These are phyloP conservation scores for Backusella psychrophila DNA, from an alignment of 192 early-diverging fungal genomes.

Conservation along the genomic window DNA sequence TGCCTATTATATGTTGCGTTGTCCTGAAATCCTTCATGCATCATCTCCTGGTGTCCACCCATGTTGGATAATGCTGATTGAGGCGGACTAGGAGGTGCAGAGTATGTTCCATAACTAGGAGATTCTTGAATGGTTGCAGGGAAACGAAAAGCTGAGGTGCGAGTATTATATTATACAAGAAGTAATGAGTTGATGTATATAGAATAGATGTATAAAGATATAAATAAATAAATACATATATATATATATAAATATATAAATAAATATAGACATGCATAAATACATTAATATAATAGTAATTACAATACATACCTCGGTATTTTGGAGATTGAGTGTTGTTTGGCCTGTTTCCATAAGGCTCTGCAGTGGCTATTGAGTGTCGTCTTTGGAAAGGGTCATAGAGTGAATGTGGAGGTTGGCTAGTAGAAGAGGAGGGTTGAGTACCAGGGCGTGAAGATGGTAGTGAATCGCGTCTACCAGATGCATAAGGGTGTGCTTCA, in stretches of 20 bases:
- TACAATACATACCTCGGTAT: neutral
- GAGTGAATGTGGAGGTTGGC: slow-evolving; percentile 1
- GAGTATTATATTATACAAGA: no score
- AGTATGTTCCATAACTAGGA: slow-evolving; percentile 26
- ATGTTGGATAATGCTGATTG: slow-evolving; percentile 11
- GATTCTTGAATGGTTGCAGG: slow-evolving; percentile 37
- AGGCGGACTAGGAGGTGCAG: slow-evolving; percentile 39
- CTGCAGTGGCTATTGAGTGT: slow-evolving; percentile 38
- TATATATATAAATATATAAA: neutral
- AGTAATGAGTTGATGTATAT: no score
- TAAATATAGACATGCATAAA: neutral
- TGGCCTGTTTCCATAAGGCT: neutral
- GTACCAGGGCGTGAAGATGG: neutral
- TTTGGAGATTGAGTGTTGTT: neutral
- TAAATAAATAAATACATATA: no score
- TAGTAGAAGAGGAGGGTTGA: neutral
- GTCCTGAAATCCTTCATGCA: neutral
- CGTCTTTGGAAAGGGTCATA: slow-evolving; percentile 37
- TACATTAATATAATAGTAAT: neutral
- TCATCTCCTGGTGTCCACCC: slow-evolving; percentile 9
- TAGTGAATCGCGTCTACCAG: slow-evolving; percentile 10
- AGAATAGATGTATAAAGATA: no score
- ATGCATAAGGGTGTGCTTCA: slow-evolving; percentile 1
- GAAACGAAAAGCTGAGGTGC: slow-evolving; percentile 17
- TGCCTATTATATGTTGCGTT: neutral